Percentiles rank a stretch among this genome's conserved stretches.
These are phyloP conservation scores for Protomyces macrosporus DNA, from an alignment of 1,139 yeast genomes.

Conservation along the genomic window DNA sequence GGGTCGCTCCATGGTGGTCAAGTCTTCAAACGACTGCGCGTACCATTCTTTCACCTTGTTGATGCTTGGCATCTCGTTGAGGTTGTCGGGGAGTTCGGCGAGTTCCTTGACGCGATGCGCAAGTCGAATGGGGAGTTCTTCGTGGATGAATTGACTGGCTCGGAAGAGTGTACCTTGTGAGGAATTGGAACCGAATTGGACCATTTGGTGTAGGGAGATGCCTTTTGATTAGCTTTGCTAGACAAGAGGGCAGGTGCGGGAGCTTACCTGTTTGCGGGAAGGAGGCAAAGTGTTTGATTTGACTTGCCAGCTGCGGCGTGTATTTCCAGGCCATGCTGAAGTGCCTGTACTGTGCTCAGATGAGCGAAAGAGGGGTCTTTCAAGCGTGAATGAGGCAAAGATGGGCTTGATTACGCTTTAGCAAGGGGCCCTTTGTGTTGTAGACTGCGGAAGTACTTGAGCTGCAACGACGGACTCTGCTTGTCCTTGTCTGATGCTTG, in stretches of 20 bases:
- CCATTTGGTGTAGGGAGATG: constrained; percentile 7
- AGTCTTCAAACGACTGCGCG: constrained; percentile 82
- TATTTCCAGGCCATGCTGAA: constrained; percentile 20
- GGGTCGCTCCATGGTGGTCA: constrained; percentile 47
- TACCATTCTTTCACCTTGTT: constrained; percentile 80
- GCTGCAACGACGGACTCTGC: no score
- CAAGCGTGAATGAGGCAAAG: no score
- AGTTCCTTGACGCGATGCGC: constrained; percentile 83
- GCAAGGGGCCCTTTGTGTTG: no score
- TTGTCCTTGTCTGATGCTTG: no score
- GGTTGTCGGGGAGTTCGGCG: constrained; percentile 71
- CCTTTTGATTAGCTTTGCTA: neutral
- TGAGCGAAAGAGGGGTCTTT: no score
- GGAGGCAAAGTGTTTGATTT: constrained; percentile 54
- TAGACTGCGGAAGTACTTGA: no score
- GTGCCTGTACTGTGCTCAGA: neutral
- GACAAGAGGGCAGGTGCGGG: neutral
- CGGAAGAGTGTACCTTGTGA: constrained; percentile 19
- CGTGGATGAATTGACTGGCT: constrained; percentile 52
- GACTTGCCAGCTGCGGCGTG: constrained; percentile 31
- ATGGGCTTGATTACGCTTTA: no score
- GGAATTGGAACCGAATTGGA: constrained; percentile 19
- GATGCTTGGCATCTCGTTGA: constrained; percentile 68
- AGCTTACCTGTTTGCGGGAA: constrained; percentile 61
- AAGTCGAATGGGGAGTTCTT: constrained; percentile 78